Conservation (phyloP, 2,329 filamentous ascomycete species). For the Acrocalymma vagum region DNA sequence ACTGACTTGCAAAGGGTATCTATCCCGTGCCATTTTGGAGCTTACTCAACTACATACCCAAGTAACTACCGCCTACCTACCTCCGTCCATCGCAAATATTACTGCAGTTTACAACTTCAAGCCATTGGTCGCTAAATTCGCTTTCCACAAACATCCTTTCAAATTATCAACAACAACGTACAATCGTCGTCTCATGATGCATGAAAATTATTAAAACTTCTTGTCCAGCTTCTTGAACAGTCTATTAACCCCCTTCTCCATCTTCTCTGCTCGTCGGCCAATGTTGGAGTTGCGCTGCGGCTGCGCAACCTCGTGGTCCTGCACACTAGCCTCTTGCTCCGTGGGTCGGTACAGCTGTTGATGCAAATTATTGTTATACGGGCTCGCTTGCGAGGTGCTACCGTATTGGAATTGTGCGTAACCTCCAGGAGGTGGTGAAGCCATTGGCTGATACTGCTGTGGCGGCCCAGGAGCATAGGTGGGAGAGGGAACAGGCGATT, state of each 20-base stretch:
- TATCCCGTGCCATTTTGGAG: too few relatives aligned
- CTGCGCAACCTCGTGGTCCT: conserved; percentile 30
- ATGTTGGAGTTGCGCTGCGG: conserved; percentile 58
- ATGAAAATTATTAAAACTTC: conserved; percentile 59
- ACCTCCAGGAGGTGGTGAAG: conserved; percentile 60
- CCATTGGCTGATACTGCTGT: conserved; percentile 41
- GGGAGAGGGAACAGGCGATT: conserved; percentile 34
- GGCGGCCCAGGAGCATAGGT: conserved; percentile 45
- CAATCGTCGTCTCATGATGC: too few relatives aligned
- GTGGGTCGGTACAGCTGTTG: conserved; percentile 75
- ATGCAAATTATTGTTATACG: conserved; percentile 60
- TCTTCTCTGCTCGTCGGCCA: conserved; percentile 70
- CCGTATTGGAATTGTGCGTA: conserved; percentile 64
- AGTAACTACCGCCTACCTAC: too few relatives aligned
- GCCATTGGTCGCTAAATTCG: too few relatives aligned
- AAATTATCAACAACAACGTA: too few relatives aligned
- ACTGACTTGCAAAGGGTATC: too few relatives aligned
- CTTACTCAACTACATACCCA: too few relatives aligned
- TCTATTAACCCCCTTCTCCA: conserved; percentile 75
- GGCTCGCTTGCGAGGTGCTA: conserved; percentile 39
- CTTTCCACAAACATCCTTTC: too few relatives aligned
- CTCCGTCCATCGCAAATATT: too few relatives aligned
- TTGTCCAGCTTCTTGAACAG: conserved; percentile 83
- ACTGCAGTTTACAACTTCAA: too few relatives aligned
- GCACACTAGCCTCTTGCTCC: conserved; percentile 61